These are phyloP conservation scores for Rhodomyrtus psidioides DNA, from an alignment of 441 rosid genomes.

Conservation along the genomic window DNA sequence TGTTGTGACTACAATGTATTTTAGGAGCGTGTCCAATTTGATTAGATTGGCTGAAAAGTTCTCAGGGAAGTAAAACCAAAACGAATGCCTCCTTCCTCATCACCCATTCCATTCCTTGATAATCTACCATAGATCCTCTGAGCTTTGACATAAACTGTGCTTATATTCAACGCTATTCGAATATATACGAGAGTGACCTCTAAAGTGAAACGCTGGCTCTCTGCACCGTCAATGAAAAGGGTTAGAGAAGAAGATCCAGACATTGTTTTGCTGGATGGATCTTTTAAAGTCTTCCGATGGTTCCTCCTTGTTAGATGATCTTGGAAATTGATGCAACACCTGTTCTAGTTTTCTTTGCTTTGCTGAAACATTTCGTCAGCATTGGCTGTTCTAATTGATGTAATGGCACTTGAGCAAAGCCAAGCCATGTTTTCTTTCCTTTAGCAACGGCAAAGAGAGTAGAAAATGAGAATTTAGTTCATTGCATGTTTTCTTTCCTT, in stretches of 20 bases:
- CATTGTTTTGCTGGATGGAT: not conserved
- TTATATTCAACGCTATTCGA: not conserved
- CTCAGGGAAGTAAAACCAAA: not conserved
- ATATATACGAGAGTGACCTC: not conserved
- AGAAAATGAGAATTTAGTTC: too few species aligned
- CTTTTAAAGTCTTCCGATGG: not conserved
- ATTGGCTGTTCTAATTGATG: not conserved
- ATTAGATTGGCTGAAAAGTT: not conserved
- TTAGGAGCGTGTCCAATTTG: not conserved
- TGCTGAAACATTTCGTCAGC: not conserved
- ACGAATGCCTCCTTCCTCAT: not conserved
- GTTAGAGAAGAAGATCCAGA: not conserved
- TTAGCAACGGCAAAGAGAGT: not conserved
- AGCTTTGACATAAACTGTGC: not conserved
- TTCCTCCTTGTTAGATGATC: not conserved
- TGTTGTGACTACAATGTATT: not conserved
- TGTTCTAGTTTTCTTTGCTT: not conserved
- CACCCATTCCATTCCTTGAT: not conserved
- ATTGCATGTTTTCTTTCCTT: too few species aligned
- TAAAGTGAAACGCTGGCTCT: not conserved
- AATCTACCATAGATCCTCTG: not conserved
- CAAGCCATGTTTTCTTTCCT: not conserved
- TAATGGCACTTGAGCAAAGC: not conserved
- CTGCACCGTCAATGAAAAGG: not conserved
- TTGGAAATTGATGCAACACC: not conserved